Evolutionary conservation across 805 yeast species (phyloP).

Genomic region (Candida saitoana): DNA sequence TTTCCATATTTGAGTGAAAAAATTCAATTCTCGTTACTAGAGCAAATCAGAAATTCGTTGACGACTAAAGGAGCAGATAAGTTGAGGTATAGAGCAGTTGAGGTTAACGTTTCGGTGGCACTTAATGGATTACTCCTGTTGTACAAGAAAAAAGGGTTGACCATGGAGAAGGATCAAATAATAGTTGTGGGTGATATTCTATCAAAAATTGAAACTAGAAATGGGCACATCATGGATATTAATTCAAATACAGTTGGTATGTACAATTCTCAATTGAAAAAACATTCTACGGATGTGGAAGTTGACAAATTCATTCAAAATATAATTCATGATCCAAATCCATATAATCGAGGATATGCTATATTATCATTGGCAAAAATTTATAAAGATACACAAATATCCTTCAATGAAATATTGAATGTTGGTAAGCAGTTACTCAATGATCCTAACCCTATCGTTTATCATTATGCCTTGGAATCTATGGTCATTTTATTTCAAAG

Average conservation of each 20-base stretch:
- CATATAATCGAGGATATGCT: slow-evolving; percentile 50
- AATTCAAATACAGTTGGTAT: slow-evolving; percentile 61
- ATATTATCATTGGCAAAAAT: slow-evolving; percentile 29
- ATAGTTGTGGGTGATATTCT: slow-evolving; percentile 49
- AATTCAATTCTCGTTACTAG: slow-evolving; percentile 84
- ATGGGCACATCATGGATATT: slow-evolving; percentile 38
- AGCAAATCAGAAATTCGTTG: slow-evolving; percentile 58
- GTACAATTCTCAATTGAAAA: slow-evolving; percentile 24
- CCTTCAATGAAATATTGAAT: slow-evolving; percentile 44
- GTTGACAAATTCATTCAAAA: slow-evolving; percentile 43
- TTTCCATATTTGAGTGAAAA: slow-evolving; percentile 71
- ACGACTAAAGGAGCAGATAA: slow-evolving; percentile 35
- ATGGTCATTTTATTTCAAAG: slow-evolving; percentile 53
- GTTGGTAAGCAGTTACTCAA: slow-evolving; percentile 55
- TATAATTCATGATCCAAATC: slow-evolving; percentile 62
- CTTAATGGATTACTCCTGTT: slow-evolving; percentile 47
- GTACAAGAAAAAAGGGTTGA: slow-evolving; percentile 14
- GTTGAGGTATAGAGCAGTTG: slow-evolving; percentile 43
- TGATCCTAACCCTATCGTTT: slow-evolving; percentile 87
- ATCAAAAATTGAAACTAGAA: slow-evolving; percentile 36
- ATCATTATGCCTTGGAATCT: slow-evolving; percentile 65
- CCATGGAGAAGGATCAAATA: slow-evolving; percentile 33
- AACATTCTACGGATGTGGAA: slow-evolving; percentile 19
- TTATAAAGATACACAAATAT: slow-evolving; percentile 22
- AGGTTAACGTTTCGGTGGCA: slow-evolving; percentile 61